Conservation (phyloP, 352 stramenopile genomes). For the Pythium graminicola region DNA sequence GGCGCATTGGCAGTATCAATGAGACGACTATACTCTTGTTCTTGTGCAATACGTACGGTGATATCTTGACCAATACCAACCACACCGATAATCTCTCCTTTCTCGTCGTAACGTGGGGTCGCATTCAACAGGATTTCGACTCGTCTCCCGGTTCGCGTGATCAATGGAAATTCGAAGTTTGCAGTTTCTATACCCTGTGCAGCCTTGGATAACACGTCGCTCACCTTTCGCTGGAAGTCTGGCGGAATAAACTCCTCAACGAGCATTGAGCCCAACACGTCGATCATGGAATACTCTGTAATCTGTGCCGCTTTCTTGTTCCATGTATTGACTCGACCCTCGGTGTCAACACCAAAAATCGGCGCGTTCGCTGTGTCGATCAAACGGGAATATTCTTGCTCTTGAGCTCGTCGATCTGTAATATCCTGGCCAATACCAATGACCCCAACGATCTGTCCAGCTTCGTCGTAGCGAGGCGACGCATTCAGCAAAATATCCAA, state of each 20-base stretch:
- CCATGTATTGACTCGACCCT: conserved; percentile 83
- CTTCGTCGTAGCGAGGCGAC: conserved; percentile 62
- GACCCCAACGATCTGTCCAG: conserved; percentile 64
- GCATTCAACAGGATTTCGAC: conserved; percentile 83
- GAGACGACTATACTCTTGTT: conserved; percentile 81
- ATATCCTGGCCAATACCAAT: conserved; percentile 80
- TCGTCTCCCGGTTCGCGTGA: conserved; percentile 67
- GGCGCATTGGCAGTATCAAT: conserved; percentile 87
- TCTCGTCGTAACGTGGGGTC: conserved; percentile 73
- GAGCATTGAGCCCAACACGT: conserved; percentile 82
- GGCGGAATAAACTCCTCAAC: conserved; percentile 88
- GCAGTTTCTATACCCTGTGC: conserved; percentile 56
- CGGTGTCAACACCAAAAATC: conserved; percentile 86
- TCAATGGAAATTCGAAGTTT: conserved; percentile 86
- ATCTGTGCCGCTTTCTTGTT: conserved; percentile 88
- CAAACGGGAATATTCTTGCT: conserved; percentile 80
- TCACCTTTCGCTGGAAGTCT: conserved; percentile 55
- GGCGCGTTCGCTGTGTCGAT: conserved; percentile 89
- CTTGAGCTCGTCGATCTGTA: conserved; percentile 73
- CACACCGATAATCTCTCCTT: conserved; percentile 72
- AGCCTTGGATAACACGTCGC: conserved; percentile 56
- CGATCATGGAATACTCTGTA: conserved; percentile 86
- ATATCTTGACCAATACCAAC: conserved; percentile 82
- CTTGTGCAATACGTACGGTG: conserved; percentile 74
- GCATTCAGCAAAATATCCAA: conserved; percentile 81